Conservation (phyloP, 106 monocot genomes). For the Hemerocallis citrina region DNA sequence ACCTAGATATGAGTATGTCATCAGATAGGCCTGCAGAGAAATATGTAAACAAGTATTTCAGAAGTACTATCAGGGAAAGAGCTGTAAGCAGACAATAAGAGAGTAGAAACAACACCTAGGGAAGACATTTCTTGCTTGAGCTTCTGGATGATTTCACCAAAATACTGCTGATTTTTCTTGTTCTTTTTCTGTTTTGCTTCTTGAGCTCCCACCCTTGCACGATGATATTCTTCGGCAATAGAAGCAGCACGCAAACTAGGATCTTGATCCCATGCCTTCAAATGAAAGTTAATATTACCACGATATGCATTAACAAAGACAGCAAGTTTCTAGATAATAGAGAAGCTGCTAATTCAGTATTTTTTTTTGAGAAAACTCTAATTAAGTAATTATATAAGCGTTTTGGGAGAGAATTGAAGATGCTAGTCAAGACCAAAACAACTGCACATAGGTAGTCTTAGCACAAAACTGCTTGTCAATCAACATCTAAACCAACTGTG, state of each 20-base stretch:
- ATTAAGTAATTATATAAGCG: neutral
- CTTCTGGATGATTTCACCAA: slow-evolving; percentile 39
- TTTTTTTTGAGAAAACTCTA: too few relatives aligned
- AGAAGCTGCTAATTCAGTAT: neutral
- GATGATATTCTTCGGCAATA: slow-evolving; percentile 52
- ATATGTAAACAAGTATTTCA: slow-evolving; percentile 2
- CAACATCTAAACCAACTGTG: too few relatives aligned
- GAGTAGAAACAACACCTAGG: slow-evolving; percentile 34
- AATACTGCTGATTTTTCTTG: slow-evolving; percentile 50
- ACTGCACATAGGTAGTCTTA: too few relatives aligned
- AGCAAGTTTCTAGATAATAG: neutral
- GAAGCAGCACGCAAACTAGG: slow-evolving; percentile 28
- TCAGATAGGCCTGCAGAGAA: slow-evolving; percentile 51
- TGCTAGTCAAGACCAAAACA: neutral
- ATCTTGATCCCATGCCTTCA: slow-evolving; percentile 39
- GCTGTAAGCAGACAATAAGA: neutral
- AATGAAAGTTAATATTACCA: slow-evolving; percentile 2
- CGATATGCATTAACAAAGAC: neutral
- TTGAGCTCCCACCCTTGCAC: slow-evolving; percentile 50
- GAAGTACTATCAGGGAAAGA: neutral
- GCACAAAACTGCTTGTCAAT: too few relatives aligned
- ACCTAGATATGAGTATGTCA: slow-evolving; percentile 30
- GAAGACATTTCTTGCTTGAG: slow-evolving; percentile 50
- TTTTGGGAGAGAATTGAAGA: neutral
- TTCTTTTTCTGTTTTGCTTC: slow-evolving; percentile 72